Conservation (phyloP, 495 filamentous ascomycete genomes). For the Penicillium antarcticum region DNA sequence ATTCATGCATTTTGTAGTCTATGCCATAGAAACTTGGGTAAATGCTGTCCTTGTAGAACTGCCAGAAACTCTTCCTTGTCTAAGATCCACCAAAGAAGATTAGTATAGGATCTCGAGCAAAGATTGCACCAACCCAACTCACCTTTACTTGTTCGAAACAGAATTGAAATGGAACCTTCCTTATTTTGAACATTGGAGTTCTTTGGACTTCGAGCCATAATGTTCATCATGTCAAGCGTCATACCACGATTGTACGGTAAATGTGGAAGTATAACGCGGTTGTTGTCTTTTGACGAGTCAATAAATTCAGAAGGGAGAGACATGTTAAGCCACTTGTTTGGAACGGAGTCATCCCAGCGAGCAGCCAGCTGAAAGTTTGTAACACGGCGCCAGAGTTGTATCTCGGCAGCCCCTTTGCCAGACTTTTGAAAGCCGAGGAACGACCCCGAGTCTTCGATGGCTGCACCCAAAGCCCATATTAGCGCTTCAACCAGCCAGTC, state of each 20-base stretch:
- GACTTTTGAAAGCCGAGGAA: slow-evolving; percentile 24
- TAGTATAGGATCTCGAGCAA: not conserved
- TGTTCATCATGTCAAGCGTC: slow-evolving; percentile 33
- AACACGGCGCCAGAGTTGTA: slow-evolving; percentile 35
- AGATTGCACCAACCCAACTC: not conserved
- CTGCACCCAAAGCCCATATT: not conserved
- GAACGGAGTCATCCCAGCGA: slow-evolving; percentile 31
- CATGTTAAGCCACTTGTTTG: slow-evolving; percentile 36
- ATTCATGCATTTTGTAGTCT: not conserved
- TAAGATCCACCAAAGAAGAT: slow-evolving; percentile 50
- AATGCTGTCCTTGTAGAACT: slow-evolving; percentile 10
- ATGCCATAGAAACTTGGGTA: not conserved
- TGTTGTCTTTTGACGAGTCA: slow-evolving; percentile 22
- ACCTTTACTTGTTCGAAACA: slow-evolving; percentile 28
- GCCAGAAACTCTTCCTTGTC: slow-evolving; percentile 28
- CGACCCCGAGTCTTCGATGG: slow-evolving; percentile 5
- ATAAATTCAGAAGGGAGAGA: slow-evolving; percentile 5
- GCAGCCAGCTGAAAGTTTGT: slow-evolving; percentile 24
- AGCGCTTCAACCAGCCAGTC: not conserved
- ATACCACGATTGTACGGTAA: slow-evolving; percentile 25
- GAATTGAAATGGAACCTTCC: slow-evolving; percentile 31
- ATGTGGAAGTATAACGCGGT: slow-evolving; percentile 22
- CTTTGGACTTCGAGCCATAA: slow-evolving; percentile 27
- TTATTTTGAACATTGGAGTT: slow-evolving; percentile 14
- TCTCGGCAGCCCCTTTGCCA: slow-evolving; percentile 29